Percentiles rank a stretch among this genome's conserved stretches.
Conservation (phyloP, 352 stramenopile species). For the Phytophthora pini region DNA sequence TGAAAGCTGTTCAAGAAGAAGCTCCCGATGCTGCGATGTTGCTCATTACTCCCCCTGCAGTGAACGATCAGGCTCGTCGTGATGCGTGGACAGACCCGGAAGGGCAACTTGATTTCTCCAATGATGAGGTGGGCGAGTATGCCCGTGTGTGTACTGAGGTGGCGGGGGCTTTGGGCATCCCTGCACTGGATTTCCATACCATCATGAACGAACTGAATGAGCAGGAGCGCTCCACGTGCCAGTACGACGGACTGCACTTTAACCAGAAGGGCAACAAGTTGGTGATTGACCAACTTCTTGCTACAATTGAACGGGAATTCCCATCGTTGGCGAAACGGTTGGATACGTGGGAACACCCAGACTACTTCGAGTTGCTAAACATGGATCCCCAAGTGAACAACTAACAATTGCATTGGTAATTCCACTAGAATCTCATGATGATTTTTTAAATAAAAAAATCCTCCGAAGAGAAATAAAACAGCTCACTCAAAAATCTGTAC, state of each 20-base stretch:
- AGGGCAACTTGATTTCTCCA: slow-evolving; percentile 43
- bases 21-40: slow-evolving; percentile 28
- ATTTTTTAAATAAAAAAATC: too few species aligned
- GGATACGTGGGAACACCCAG: slow-evolving; percentile 37
- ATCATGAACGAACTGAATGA: slow-evolving; percentile 32
- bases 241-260: slow-evolving; percentile 49
- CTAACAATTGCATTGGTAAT: neutral
- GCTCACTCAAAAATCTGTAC: slow-evolving; percentile 1
- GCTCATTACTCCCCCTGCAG: slow-evolving; percentile 39
- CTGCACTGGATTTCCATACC: slow-evolving; percentile 31
- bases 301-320: slow-evolving; percentile 30
- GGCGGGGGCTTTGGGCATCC: slow-evolving; percentile 11
- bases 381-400: neutral
- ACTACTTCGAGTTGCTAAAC: slow-evolving; percentile 33
- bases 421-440: too few species aligned
- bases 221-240: slow-evolving; percentile 15
- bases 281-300: slow-evolving; percentile 25
- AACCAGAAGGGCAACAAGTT: slow-evolving; percentile 38
- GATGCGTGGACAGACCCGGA: slow-evolving; percentile 16
- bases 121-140: slow-evolving; percentile 30
- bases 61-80: slow-evolving; percentile 31
- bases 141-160: slow-evolving; percentile 34
- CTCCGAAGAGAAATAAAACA: too few species aligned
- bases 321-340: slow-evolving; percentile 28
- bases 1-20: slow-evolving; percentile 32